Evolutionary conservation across 768 basidiomycete species (phyloP).

Genomic region (Crepidotus variabilis): DNA sequence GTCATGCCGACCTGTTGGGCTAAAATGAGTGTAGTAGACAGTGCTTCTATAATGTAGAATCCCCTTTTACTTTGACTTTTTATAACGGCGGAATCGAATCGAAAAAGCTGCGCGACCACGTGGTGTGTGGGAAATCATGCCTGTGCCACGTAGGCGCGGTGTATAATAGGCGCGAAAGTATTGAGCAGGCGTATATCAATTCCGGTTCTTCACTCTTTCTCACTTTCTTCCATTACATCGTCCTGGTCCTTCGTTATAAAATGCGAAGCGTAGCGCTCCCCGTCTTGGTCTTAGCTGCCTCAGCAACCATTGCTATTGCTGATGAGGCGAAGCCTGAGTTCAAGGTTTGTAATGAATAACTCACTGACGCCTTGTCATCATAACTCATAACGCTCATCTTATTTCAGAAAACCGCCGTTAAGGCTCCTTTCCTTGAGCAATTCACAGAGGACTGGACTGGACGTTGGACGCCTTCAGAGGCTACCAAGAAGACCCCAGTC

Average conservation of each 20-base stretch:
- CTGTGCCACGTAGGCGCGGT: constrained; percentile 41
- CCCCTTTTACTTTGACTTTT: background rate
- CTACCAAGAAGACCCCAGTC: constrained; percentile 96
- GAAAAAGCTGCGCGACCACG: constrained; percentile 20
- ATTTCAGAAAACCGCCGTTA: constrained; percentile 66
- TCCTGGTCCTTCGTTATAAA: constrained; percentile 64
- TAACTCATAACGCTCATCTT: constrained; percentile 12
- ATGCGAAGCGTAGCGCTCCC: constrained; percentile 92
- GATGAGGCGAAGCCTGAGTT: constrained; percentile 60
- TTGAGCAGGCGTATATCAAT: background rate
- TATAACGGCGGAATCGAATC: background rate
- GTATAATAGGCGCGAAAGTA: background rate
- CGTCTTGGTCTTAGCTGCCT: constrained; percentile 64
- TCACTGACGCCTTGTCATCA: constrained; percentile 9
- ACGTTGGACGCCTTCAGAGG: constrained; percentile 95
- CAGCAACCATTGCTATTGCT: constrained; percentile 56
- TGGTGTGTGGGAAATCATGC: constrained; percentile 35
- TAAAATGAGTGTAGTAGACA: constrained; percentile 13
- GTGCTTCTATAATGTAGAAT: constrained; percentile 1
- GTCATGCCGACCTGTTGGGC: constrained; percentile 90
- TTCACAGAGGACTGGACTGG: constrained; percentile 88
- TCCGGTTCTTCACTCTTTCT: constrained; percentile 33
- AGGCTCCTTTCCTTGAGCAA: constrained; percentile 93
- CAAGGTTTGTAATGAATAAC: constrained; percentile 45
- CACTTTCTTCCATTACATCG: constrained; percentile 28